phyloP scores from a whole-genome alignment of 192 early-diverging fungal species.

The Allomyces arbusculus region DNA sequence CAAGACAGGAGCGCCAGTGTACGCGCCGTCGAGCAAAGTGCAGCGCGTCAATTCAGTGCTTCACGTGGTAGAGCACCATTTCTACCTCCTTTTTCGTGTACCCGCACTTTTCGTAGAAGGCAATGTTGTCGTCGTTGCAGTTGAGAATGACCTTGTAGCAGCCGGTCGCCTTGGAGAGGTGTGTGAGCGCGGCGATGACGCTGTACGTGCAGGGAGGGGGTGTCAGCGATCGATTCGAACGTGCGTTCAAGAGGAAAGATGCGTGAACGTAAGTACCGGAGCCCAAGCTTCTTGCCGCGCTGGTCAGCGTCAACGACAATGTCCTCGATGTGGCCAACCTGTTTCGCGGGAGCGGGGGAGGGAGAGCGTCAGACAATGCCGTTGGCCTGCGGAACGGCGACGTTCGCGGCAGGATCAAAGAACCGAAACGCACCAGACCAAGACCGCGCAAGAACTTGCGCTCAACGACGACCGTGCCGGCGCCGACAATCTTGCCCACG shows the following conservation, averaged over 20 bases:
- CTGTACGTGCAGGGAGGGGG: too few relatives aligned
- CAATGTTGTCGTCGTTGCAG: conserved; percentile 51
- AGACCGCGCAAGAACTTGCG: conserved; percentile 71
- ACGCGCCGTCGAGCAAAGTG: too few relatives aligned
- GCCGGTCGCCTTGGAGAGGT: conserved; percentile 46
- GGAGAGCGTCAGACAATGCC: too few relatives aligned
- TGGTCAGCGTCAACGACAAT: conserved; percentile 55
- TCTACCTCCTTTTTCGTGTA: conserved; percentile 53
- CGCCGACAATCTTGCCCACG: conserved; percentile 48
- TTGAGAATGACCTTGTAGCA: conserved; percentile 83
- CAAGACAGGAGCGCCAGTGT: too few relatives aligned
- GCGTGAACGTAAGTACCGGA: conserved; percentile 14
- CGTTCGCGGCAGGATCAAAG: too few relatives aligned
- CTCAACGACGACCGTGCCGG: conserved; percentile 72
- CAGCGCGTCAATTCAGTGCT: not conserved
- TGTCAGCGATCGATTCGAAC: not conserved
- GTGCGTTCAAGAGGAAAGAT: not conserved
- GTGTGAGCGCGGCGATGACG: conserved; percentile 20
- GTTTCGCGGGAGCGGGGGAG: not conserved
- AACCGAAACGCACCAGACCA: conserved; percentile 35
- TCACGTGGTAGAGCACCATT: conserved; percentile 39
- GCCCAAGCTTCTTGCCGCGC: conserved; percentile 47
- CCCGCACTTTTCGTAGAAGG: conserved; percentile 85
- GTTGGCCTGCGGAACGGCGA: too few relatives aligned
- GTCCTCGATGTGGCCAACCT: conserved; percentile 85